Evolutionary conservation across 192 early-diverging fungal species (phyloP).

Genomic region (Paraglomus occultum): DNA sequence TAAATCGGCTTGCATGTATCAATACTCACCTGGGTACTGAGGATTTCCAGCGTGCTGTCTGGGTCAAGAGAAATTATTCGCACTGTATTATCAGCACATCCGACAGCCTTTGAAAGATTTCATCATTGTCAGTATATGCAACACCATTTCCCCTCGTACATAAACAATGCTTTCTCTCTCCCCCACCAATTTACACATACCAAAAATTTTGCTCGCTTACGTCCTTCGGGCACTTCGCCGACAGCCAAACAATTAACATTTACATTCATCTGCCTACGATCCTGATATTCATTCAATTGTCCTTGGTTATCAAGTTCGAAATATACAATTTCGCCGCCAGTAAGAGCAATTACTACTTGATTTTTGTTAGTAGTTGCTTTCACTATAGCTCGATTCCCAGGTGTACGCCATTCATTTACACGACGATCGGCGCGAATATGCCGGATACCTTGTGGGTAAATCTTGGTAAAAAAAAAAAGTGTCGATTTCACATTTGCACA

Average conservation of each 20-base stretch:
- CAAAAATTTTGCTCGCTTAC: conserved; percentile 72
- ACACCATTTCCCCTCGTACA: background rate
- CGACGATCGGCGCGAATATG: conserved; percentile 86
- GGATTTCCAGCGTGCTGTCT: conserved; percentile 69
- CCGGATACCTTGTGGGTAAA: conserved; percentile 84
- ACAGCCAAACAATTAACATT: conserved; percentile 76
- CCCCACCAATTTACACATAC: background rate
- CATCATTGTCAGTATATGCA: background rate
- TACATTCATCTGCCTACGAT: conserved; percentile 68
- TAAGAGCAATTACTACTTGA: conserved; percentile 81
- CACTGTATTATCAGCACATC: conserved; percentile 90
- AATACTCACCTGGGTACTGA: conserved; percentile 54
- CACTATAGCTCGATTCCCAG: conserved; percentile 68
- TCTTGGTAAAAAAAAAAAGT: background rate
- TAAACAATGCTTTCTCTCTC: background rate
- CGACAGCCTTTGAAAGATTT: conserved; percentile 65
- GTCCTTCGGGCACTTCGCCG: conserved; percentile 74
- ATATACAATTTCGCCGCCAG: conserved; percentile 83
- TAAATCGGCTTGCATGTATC: background rate
- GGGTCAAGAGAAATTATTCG: conserved; percentile 84
- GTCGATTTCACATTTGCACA: background rate
- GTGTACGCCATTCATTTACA: conserved; percentile 92
- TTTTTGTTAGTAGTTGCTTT: conserved; percentile 79
- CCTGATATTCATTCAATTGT: conserved; percentile 86
- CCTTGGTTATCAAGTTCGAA: conserved; percentile 86